Conservation (phyloP, 345 rosid genomes). For the Murraya paniculata region DNA sequence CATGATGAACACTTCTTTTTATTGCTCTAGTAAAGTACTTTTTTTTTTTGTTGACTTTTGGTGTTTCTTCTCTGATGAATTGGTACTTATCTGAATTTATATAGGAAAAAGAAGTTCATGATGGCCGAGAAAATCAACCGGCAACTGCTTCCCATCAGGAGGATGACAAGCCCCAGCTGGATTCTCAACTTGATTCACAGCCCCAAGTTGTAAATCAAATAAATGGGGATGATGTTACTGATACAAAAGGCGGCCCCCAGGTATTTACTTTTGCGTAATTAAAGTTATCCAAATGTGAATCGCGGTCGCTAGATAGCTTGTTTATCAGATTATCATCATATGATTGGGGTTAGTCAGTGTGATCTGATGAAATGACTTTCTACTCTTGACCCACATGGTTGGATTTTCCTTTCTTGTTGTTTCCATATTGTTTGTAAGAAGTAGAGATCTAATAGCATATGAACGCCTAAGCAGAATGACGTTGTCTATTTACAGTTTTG, state of each 20-base stretch:
- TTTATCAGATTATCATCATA: not conserved
- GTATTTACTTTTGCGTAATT: slow-evolving; percentile 32
- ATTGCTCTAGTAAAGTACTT: not conserved
- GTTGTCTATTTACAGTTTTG: slow-evolving; percentile 9
- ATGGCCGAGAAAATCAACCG: slow-evolving; percentile 41
- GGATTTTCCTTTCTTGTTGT: not conserved
- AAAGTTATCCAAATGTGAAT: not conserved
- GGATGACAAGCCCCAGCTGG: slow-evolving; percentile 30
- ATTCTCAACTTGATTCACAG: slow-evolving; percentile 42
- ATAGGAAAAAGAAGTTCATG: slow-evolving; percentile 45
- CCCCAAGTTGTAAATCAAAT: slow-evolving; percentile 37
- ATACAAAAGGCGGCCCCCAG: slow-evolving; percentile 46
- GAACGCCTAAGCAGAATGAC: not conserved
- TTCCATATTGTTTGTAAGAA: not conserved
- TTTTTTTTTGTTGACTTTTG: not conserved
- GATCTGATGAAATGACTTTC: not conserved
- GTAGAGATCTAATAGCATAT: not conserved
- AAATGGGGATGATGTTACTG: slow-evolving; percentile 25
- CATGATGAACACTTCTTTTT: not conserved
- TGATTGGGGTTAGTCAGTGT: not conserved
- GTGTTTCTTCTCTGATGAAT: slow-evolving; percentile 5
- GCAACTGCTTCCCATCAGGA: slow-evolving; percentile 32
- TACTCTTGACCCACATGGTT: not conserved
- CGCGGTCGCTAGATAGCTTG: not conserved
- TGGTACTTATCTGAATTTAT: slow-evolving; percentile 11